These are phyloP conservation scores for Kluyveromyces sp. DNA, from an alignment of 1,139 yeast genomes.

Conservation along the genomic window DNA sequence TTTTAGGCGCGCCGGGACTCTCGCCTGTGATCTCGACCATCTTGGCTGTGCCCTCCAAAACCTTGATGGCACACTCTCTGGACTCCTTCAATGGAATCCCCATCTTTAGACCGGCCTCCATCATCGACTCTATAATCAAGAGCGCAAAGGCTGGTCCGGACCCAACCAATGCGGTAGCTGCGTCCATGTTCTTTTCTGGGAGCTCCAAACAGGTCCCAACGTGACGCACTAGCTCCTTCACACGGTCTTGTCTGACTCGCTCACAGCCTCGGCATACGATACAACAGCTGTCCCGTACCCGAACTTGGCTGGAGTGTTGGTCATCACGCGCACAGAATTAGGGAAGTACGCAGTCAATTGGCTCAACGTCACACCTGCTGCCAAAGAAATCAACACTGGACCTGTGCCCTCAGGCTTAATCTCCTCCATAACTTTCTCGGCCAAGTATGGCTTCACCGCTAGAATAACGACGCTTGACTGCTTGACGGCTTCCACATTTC, in stretches of 20 bases:
- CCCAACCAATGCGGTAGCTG: constrained; percentile 91
- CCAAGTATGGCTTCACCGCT: constrained; percentile 83
- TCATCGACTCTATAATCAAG: constrained; percentile 81
- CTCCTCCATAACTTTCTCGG: constrained; percentile 46
- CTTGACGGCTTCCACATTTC: constrained; percentile 50
- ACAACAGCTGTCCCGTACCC: constrained; percentile 94
- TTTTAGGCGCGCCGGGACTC: constrained; percentile 86
- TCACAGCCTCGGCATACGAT: constrained; percentile 50
- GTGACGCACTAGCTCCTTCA: constrained; percentile 51
- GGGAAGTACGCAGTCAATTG: constrained; percentile 51
- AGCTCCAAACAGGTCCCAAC: constrained; percentile 66
- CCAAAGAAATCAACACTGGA: constrained; percentile 71
- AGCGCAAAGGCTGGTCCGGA: constrained; percentile 95
- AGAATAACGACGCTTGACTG: constrained; percentile 65
- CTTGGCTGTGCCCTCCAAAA: constrained; percentile 91
- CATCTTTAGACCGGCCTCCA: constrained; percentile 92
- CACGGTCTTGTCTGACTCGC: constrained; percentile 44
- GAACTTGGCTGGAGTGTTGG: constrained; percentile 90
- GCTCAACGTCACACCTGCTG: constrained; percentile 86
- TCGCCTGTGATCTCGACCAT: constrained; percentile 76
- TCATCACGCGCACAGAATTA: constrained; percentile 83
- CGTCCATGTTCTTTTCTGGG: constrained; percentile 91
- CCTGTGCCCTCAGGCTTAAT: constrained; percentile 35
- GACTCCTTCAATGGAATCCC: constrained; percentile 88
- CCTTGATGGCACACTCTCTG: constrained; percentile 87